Percentiles rank a stretch among this genome's conserved stretches.
Conservation (phyloP, 805 yeast species). For the Sugiyamaella lignohabitans region DNA sequence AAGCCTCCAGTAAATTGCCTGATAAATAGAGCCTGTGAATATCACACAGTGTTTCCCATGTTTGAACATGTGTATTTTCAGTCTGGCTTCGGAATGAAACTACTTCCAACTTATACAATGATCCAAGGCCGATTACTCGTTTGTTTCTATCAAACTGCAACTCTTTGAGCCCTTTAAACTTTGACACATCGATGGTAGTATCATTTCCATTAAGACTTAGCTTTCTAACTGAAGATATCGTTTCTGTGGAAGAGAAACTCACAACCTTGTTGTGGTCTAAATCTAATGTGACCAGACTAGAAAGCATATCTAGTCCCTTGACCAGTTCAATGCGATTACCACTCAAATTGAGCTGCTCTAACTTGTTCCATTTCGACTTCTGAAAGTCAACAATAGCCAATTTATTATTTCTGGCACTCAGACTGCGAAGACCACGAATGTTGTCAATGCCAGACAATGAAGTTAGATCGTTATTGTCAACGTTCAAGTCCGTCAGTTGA, state of each 20-base stretch:
- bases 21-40: slow-evolving; percentile 37
- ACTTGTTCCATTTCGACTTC: slow-evolving; percentile 18
- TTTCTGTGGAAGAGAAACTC: not conserved
- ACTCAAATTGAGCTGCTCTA: slow-evolving; percentile 25
- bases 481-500: slow-evolving; percentile 39
- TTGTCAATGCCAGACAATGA: slow-evolving; percentile 35
- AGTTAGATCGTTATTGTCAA: slow-evolving; percentile 37
- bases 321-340: slow-evolving; percentile 22
- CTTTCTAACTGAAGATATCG: slow-evolving; percentile 30
- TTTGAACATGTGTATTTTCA: not conserved
- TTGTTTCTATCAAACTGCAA: slow-evolving; percentile 22
- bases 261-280: slow-evolving; percentile 32
- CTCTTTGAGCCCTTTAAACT: slow-evolving; percentile 12
- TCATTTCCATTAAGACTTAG: slow-evolving; percentile 35
- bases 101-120: slow-evolving; percentile 36
- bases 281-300: slow-evolving; percentile 35
- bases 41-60: slow-evolving; percentile 23
- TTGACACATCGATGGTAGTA: slow-evolving; percentile 28
- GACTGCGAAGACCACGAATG: slow-evolving; percentile 29
- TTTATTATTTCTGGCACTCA: slow-evolving; percentile 24
- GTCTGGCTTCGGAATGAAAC: slow-evolving; percentile 29
- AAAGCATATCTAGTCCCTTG: slow-evolving; percentile 24
- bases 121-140: slow-evolving; percentile 29
- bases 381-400: slow-evolving; percentile 21
- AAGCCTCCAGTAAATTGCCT: slow-evolving; percentile 26